A percentile compares a stretch with the other conserved stretches of the same genome.
phyloP scores from a whole-genome alignment of 2,329 filamentous ascomycete genomes.

The Aurifilum marmelostoma region DNA sequence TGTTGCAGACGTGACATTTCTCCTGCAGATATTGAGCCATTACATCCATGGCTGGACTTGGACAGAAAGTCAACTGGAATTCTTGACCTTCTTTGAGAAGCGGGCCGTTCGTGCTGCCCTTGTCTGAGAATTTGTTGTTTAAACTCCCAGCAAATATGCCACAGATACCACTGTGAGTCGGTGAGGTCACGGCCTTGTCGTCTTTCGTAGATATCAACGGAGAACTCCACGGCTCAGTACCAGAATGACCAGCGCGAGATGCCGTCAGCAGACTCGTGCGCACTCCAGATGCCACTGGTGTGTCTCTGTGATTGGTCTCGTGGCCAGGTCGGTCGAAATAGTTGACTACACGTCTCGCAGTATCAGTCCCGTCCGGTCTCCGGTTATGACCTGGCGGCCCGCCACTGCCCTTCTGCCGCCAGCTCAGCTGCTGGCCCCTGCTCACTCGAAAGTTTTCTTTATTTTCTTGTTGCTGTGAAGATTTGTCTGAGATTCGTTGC shows the following conservation, averaged over 20 bases:
- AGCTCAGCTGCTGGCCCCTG: neutral
- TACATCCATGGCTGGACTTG: conserved; percentile 24
- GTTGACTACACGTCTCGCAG: too few relatives aligned
- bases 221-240: neutral
- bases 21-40: conserved; percentile 17
- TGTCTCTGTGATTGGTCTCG: too few relatives aligned
- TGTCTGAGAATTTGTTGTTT: too few relatives aligned
- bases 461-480: neutral
- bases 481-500: neutral
- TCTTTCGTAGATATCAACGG: neutral
- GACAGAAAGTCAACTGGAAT: conserved; percentile 26
- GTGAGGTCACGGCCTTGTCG: neutral
- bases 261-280: neutral
- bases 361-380: neutral
- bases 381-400: neutral
- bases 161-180: too few relatives aligned
- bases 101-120: neutral
- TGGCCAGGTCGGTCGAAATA: neutral
- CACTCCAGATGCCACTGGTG: neutral
- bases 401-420: neutral
- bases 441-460: conserved; percentile 7
- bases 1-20: conserved; percentile 18
- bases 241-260: neutral
- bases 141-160: too few relatives aligned
- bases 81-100: conserved; percentile 9